phyloP scores from a whole-genome alignment of 768 basidiomycete species.

The Fibroporia radiculosa region DNA sequence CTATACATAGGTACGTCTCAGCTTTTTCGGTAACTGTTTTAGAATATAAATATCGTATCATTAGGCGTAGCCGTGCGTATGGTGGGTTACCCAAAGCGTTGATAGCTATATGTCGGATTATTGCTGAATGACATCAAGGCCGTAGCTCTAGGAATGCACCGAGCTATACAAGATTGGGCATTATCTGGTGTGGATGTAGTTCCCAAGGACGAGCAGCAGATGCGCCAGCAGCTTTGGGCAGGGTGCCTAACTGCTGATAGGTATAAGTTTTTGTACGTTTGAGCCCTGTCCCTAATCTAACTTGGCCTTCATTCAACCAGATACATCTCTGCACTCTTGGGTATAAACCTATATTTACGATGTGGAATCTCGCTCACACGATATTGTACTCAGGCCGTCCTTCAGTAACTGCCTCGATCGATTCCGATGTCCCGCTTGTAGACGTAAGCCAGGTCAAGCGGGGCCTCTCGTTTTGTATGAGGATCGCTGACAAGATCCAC shows the following conservation, averaged over 20 bases:
- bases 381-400: neutral
- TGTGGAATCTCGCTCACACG: neutral
- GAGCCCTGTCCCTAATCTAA: neutral
- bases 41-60: neutral
- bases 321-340: conserved; percentile 1
- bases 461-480: neutral
- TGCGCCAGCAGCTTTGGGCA: neutral
- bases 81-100: no score
- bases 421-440: neutral
- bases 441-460: neutral
- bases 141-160: neutral
- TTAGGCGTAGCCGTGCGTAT: conserved; percentile 2
- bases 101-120: no score
- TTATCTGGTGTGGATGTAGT: neutral
- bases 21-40: neutral
- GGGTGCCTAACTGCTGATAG: conserved; percentile 2
- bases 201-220: neutral
- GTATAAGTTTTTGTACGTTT: neutral
- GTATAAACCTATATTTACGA: neutral
- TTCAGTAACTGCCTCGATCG: neutral
- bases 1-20: neutral
- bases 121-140: no score
- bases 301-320: neutral
- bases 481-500: neutral
- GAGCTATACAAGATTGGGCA: neutral